phyloP scores from a whole-genome alignment of 164 flowering plant species.

The Dillenia suffruticosa region DNA sequence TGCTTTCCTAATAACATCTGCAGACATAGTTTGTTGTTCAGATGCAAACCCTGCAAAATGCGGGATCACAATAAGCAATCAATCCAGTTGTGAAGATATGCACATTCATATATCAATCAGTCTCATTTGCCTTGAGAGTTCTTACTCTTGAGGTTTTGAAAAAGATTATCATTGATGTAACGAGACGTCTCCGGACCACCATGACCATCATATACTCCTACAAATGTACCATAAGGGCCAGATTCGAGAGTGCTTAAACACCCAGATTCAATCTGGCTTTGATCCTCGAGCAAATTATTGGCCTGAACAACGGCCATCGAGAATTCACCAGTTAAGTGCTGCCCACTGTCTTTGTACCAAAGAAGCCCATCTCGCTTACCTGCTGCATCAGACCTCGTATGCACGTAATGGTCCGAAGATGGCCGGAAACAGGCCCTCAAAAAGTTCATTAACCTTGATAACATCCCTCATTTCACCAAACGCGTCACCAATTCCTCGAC shows the following conservation, averaged over 20 bases:
- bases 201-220: constrained; percentile 61
- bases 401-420: constrained; percentile 20
- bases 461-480: constrained; percentile 61
- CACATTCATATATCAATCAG: no score
- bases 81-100: no score
- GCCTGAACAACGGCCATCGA: constrained; percentile 66
- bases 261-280: constrained; percentile 61
- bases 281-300: constrained; percentile 59
- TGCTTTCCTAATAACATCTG: constrained; percentile 48
- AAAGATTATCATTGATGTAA: constrained; percentile 39
- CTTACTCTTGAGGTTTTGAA: constrained; percentile 17
- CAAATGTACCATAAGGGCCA: constrained; percentile 53
- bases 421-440: constrained; percentile 49
- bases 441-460: constrained; percentile 44
- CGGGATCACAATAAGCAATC: neutral
- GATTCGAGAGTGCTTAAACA: constrained; percentile 40
- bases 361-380: constrained; percentile 53
- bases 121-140: neutral
- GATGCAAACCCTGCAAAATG: constrained; percentile 31
- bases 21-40: constrained; percentile 52
- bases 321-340: constrained; percentile 48
- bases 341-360: constrained; percentile 57
- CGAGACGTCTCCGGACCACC: constrained; percentile 67
- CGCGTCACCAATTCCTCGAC: constrained; percentile 27
- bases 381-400: constrained; percentile 32